These are phyloP conservation scores for Penicillium sp. DNA, from an alignment of 2,329 filamentous ascomycete species.

Conservation along the genomic window DNA sequence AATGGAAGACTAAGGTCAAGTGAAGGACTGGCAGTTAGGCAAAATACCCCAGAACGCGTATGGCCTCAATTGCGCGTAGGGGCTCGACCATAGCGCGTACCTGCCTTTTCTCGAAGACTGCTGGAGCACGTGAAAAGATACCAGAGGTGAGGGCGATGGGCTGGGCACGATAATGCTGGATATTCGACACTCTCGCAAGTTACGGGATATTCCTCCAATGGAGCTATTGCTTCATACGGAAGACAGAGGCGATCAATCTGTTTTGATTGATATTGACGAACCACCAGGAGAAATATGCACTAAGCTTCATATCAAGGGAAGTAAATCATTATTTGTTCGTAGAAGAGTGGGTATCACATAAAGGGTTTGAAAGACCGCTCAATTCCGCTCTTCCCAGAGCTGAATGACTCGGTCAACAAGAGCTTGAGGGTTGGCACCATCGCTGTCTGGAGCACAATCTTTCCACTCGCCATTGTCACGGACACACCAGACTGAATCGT, in stretches of 20 bases:
- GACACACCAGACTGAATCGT: constrained; percentile 81
- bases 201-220: not conserved
- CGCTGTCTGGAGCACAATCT: constrained; percentile 69
- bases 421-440: constrained; percentile 55
- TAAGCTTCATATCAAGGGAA: not conserved
- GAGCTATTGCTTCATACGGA: not conserved
- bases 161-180: too few species aligned
- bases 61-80: not conserved
- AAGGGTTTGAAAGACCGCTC: not conserved
- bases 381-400: constrained; percentile 53
- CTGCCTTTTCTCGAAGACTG: not conserved
- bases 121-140: not conserved
- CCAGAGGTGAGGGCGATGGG: not conserved
- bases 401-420: constrained; percentile 76
- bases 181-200: not conserved
- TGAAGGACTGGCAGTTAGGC: not conserved
- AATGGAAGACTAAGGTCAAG: not conserved
- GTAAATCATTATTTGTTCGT: not conserved
- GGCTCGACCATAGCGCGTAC: not conserved
- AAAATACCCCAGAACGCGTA: not conserved
- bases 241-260: not conserved
- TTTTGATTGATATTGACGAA: not conserved
- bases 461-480: constrained; percentile 77
- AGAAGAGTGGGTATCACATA: constrained; percentile 10
- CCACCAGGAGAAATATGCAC: not conserved